Conservation (phyloP, 2,329 filamentous ascomycete species). For the Diaporthe nobilis region DNA sequence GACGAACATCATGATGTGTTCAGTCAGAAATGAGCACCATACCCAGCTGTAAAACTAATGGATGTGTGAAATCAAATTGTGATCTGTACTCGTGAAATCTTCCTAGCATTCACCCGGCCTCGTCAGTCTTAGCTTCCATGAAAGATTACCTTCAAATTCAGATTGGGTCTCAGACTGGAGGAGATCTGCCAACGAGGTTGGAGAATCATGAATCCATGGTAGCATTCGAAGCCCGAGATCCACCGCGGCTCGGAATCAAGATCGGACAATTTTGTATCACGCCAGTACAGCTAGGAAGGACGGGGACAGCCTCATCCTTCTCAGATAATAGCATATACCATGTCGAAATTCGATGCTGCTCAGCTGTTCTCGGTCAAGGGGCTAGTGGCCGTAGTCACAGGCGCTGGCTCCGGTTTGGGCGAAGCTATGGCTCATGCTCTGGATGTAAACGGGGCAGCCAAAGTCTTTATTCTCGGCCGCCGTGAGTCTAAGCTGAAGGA, state of each 20-base stretch:
- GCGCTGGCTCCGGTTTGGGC: neutral
- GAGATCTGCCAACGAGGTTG: neutral
- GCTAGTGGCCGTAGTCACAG: neutral
- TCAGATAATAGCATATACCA: neutral
- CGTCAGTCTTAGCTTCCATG: neutral
- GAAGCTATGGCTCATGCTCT: neutral
- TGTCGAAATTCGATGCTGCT: neutral
- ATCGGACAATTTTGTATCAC: neutral
- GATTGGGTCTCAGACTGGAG: neutral
- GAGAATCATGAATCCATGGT: neutral
- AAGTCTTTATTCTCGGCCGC: constrained; percentile 16
- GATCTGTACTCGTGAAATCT: no score
- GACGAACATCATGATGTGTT: no score
- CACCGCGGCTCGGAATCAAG: neutral
- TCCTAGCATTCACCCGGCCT: no score
- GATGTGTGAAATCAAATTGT: no score
- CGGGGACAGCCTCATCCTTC: neutral
- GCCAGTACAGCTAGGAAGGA: neutral
- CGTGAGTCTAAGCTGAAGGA: constrained; percentile 9
- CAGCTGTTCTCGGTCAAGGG: constrained; percentile 4
- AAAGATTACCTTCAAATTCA: neutral
- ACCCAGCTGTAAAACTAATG: no score
- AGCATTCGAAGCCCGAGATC: neutral
- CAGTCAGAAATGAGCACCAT: no score
- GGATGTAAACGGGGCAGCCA: constrained; percentile 14